These are phyloP conservation scores for Golovinomyces cichoracearum DNA, from an alignment of 2,329 filamentous ascomycete genomes.

Conservation along the genomic window DNA sequence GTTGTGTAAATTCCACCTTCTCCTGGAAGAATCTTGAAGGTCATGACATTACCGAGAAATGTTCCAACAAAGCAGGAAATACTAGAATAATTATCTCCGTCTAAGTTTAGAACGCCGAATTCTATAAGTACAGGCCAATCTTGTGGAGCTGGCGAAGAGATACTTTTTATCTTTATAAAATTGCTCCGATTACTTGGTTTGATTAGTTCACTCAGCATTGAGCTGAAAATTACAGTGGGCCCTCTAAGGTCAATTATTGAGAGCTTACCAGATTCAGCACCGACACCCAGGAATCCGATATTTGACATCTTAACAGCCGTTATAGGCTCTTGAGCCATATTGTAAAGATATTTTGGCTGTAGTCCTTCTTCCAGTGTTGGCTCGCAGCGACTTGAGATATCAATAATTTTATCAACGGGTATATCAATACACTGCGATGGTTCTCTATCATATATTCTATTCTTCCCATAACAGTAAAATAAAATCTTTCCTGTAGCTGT, in stretches of 20 bases:
- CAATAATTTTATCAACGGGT: conserved; percentile 43
- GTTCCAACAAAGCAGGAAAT: conserved; percentile 84
- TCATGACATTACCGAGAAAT: conserved; percentile 55
- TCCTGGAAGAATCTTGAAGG: conserved; percentile 69
- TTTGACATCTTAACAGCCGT: conserved; percentile 65
- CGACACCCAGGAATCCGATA: conserved; percentile 71
- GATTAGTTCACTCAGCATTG: conserved; percentile 43
- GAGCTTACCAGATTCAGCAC: conserved; percentile 58
- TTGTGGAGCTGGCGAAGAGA: conserved; percentile 20
- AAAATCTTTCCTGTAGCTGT: conserved; percentile 61
- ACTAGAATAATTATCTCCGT: conserved; percentile 86
- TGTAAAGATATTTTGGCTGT: conserved; percentile 53
- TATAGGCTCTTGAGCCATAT: conserved; percentile 60
- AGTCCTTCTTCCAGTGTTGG: conserved; percentile 50
- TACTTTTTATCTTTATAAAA: conserved; percentile 34
- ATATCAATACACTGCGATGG: conserved; percentile 24
- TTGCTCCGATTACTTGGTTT: conserved; percentile 54
- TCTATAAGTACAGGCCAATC: conserved; percentile 67
- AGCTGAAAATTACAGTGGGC: conserved; percentile 57
- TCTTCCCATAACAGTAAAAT: conserved; percentile 69
- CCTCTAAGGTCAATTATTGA: conserved; percentile 71
- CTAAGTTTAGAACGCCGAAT: conserved; percentile 79
- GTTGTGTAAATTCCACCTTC: conserved; percentile 42
- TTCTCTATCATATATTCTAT: conserved; percentile 43
- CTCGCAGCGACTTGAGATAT: conserved; percentile 50